phyloP scores from a whole-genome alignment of 179 eudicot species.

The Spergularia azorica region DNA sequence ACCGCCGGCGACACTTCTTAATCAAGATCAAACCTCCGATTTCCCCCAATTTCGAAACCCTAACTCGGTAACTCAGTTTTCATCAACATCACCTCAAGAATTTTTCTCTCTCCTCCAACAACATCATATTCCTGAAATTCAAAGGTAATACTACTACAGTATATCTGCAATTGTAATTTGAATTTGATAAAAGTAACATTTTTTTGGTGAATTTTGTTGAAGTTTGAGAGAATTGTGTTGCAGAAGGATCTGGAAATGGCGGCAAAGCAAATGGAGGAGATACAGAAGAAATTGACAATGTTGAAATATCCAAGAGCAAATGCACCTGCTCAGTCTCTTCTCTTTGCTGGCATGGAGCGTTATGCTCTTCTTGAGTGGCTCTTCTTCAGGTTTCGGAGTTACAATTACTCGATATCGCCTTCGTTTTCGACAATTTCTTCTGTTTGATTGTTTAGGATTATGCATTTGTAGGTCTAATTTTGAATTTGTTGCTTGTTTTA shows the following conservation, averaged over 20 bases:
- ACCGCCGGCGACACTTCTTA: background rate
- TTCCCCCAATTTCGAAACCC: conserved; percentile 3
- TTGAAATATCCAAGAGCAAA: conserved; percentile 84
- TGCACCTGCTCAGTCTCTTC: conserved; percentile 95
- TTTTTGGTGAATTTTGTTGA: too few species aligned
- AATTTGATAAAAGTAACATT: too few species aligned
- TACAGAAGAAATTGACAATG: conserved; percentile 74
- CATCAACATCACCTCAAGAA: background rate
- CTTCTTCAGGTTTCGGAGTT: conserved; percentile 67
- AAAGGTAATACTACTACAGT: too few species aligned
- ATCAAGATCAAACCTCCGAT: background rate
- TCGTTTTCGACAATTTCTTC: background rate
- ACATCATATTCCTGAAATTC: too few species aligned
- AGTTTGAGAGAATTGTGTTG: too few species aligned
- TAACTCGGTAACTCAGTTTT: background rate
- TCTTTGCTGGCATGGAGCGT: conserved; percentile 97
- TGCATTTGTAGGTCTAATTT: background rate
- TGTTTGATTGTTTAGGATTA: background rate
- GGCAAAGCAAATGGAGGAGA: conserved; percentile 92
- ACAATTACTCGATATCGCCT: background rate
- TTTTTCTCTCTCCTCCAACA: too few species aligned
- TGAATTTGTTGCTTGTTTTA: background rate
- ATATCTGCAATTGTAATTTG: too few species aligned
- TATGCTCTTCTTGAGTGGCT: conserved; percentile 99
- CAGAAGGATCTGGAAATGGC: conserved; percentile 41